Evolutionary conservation across 352 stramenopile species (phyloP).

Genomic region (Phytophthora europaea): DNA sequence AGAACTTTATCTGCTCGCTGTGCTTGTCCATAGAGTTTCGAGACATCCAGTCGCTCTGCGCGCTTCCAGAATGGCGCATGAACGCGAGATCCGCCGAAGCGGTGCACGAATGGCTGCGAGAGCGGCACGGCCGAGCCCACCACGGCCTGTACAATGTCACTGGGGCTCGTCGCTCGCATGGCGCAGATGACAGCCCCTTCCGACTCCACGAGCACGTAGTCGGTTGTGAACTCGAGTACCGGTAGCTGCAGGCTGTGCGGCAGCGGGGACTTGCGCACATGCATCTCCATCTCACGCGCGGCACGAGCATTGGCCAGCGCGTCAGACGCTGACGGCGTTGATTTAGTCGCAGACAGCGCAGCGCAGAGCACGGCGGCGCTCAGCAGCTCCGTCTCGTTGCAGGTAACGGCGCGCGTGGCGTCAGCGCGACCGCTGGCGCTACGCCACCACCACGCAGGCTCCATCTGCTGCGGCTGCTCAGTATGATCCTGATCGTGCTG

Average conservation of each 20-base stretch:
- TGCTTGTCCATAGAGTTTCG: slow-evolving; percentile 50
- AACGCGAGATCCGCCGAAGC: slow-evolving; percentile 75
- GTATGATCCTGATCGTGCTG: slow-evolving; percentile 14
- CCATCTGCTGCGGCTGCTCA: slow-evolving; percentile 2
- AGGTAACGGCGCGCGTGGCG: slow-evolving; percentile 21
- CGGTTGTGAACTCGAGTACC: slow-evolving; percentile 53
- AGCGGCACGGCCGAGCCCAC: slow-evolving; percentile 72
- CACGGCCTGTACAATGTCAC: slow-evolving; percentile 75
- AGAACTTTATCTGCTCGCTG: slow-evolving; percentile 62
- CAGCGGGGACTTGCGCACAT: slow-evolving; percentile 70
- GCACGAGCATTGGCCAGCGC: slow-evolving; percentile 29
- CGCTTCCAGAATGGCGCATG: slow-evolving; percentile 84
- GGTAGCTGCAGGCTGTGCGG: slow-evolving; percentile 68
- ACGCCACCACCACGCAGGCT: slow-evolving; percentile 45
- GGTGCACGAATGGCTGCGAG: slow-evolving; percentile 72
- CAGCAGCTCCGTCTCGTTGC: slow-evolving; percentile 72
- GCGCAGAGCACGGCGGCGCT: slow-evolving; percentile 80
- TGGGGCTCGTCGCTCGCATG: slow-evolving; percentile 61
- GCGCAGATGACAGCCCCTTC: slow-evolving; percentile 71
- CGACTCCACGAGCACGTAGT: slow-evolving; percentile 74
- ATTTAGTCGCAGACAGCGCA: slow-evolving; percentile 51
- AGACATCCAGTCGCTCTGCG: slow-evolving; percentile 61
- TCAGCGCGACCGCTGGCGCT: slow-evolving; percentile 8
- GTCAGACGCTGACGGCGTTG: slow-evolving; percentile 12
- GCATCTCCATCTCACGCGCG: slow-evolving; percentile 55